Percentiles rank a stretch among this genome's conserved stretches.
Evolutionary conservation across 2,329 filamentous ascomycete genomes (phyloP).

Genomic region (Coniochaeta prunicola): DNA sequence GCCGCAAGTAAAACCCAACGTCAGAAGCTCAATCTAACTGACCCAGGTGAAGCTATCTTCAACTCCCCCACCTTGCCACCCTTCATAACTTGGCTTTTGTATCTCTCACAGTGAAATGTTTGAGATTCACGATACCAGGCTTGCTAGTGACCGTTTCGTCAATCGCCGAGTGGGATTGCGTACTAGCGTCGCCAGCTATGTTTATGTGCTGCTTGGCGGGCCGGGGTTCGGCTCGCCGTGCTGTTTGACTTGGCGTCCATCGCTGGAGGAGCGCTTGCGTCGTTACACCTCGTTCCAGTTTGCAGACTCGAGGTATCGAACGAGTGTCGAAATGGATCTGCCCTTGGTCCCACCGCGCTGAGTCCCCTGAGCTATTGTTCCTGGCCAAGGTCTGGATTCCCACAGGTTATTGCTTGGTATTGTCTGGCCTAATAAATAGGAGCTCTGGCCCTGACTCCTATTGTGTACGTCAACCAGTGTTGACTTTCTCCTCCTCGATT

Average conservation of each 20-base stretch:
- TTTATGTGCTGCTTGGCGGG: slow-evolving; percentile 2
- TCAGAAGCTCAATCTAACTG: neutral
- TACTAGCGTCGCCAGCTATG: neutral
- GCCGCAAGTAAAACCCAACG: neutral
- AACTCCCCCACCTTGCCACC: neutral
- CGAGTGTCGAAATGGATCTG: neutral
- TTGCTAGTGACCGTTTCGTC: neutral
- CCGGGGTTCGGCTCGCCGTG: slow-evolving; percentile 4
- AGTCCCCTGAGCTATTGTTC: neutral
- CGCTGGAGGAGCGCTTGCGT: neutral
- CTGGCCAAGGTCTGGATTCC: neutral
- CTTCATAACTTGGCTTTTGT: neutral
- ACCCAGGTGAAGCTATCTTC: neutral
- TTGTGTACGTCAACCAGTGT: neutral
- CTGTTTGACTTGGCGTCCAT: slow-evolving; percentile 10
- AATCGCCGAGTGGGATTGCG: neutral
- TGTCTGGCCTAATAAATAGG: neutral
- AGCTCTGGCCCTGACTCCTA: neutral
- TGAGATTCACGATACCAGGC: neutral
- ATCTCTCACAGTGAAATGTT: slow-evolving; percentile 3
- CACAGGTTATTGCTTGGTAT: neutral
- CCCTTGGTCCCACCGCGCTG: neutral
- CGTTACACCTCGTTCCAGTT: neutral
- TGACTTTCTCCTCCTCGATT: neutral
- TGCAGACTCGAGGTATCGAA: neutral